Evolutionary conservation across 768 basidiomycete species (phyloP), one percentile per base, ranked within the genome.

Genomic region (Termitomyces sp.): DNA sequence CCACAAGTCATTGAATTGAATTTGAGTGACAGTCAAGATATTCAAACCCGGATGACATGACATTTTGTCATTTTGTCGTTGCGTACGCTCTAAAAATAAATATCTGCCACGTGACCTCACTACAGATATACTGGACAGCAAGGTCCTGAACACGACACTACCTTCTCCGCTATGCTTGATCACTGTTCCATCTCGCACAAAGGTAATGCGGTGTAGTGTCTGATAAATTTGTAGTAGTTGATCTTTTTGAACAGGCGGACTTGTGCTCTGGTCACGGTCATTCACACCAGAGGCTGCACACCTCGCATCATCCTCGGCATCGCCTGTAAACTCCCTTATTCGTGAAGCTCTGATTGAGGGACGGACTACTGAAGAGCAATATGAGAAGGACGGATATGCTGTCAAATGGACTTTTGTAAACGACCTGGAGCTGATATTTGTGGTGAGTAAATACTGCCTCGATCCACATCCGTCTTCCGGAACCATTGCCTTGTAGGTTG

Each of bases 371-470:
- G 92, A 92, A 61, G 85, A 91, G 62, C 89, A 85, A 63, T 95
- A 93, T 71, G 95, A 96, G 76, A 94, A 88, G 72, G 96, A 96
- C 67, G 96, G 96, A 2, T 96, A 94, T 67, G 89, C 94, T 32
- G 86, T 98, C 56, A 89, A 89, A 73, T 98, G 96, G 95, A 88
- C 93, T 0, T 92, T 95, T 68, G 88, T 92, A 36, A 99, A 99
- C 71, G 94, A 96, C 64, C 81, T 98, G 49, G 96, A 96, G 63
- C 83, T 99, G 67, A 96, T 98, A 59, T 98, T 99, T 70, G 96
- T 97, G 71, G 95, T 96, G 69, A 66, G 91, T 79, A 48, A 56
- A 43, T 11, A 37, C 9, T 20, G 56, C 56, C 34, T 37, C 42
- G 6, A 34, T 51, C 55, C 43, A 54, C 56, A 25, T 57, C 50